These are phyloP conservation scores for Penium margaritaceum DNA, from an alignment of 139 green algal species.

Conservation along the genomic window DNA sequence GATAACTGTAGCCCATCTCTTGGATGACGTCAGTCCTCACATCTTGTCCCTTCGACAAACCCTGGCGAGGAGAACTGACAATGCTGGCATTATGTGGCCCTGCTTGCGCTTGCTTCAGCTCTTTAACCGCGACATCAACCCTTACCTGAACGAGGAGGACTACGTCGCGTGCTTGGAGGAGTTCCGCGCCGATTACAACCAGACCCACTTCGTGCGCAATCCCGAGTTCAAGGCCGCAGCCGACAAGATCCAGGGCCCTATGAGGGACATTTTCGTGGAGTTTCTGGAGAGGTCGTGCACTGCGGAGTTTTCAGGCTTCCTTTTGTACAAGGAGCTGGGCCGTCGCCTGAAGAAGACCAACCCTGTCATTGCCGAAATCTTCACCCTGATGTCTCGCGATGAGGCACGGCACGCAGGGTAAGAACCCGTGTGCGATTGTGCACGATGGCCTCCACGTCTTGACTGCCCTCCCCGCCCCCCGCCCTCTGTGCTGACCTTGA, in stretches of 20 bases:
- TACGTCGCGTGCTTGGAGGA: slow-evolving; percentile 67
- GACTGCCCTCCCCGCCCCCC: not conserved
- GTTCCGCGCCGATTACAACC: slow-evolving; percentile 98
- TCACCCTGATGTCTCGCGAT: slow-evolving; percentile 97
- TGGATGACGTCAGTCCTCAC: too few species aligned
- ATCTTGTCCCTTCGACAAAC: too few species aligned
- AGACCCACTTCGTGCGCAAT: slow-evolving; percentile 96
- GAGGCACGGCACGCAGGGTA: slow-evolving; percentile 91
- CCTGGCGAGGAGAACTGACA: too few species aligned
- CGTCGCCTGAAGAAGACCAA: slow-evolving; percentile 88
- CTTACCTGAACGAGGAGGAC: slow-evolving; percentile 82
- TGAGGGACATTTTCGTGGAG: slow-evolving; percentile 94
- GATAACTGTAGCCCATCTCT: too few species aligned
- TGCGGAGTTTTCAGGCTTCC: slow-evolving; percentile 96
- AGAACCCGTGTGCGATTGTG: not conserved
- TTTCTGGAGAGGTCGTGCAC: slow-evolving; percentile 99
- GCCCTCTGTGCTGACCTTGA: too few species aligned
- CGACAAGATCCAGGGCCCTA: slow-evolving; percentile 73
- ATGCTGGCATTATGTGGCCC: too few species aligned
- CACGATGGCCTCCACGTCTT: not conserved
- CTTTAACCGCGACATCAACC: slow-evolving; percentile 87
- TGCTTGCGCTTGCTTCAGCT: too few species aligned
- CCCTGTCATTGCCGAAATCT: slow-evolving; percentile 85
- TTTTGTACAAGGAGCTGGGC: slow-evolving; percentile 99
- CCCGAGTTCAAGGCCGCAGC: slow-evolving; percentile 87